phyloP scores from a whole-genome alignment of 208 protist genomes.

The Leishmania amazonensis region DNA sequence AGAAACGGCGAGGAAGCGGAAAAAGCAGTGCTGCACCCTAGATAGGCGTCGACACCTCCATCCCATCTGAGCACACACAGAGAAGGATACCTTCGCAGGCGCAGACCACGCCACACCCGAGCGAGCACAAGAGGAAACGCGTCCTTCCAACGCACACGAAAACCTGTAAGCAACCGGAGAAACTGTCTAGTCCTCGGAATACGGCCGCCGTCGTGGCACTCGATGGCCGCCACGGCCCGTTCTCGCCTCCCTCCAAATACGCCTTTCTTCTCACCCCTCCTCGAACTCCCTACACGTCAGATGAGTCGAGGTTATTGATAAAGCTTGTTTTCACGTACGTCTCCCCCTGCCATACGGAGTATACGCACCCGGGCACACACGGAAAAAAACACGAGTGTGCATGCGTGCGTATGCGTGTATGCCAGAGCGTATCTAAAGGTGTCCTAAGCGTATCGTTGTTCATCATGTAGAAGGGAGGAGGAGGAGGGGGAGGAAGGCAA shows the following conservation, averaged over 20 bases:
- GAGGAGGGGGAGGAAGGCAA: background rate
- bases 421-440: slow-evolving; percentile 25
- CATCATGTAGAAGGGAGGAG: slow-evolving; percentile 5
- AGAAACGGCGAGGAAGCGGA: background rate
- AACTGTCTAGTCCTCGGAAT: background rate
- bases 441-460: slow-evolving; percentile 32
- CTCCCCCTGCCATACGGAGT: background rate
- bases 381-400: no score
- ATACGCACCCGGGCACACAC: background rate
- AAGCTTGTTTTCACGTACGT: slow-evolving; percentile 25
- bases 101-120: background rate
- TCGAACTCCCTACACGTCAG: slow-evolving; percentile 8
- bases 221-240: background rate
- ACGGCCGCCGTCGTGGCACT: background rate
- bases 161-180: background rate
- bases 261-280: background rate
- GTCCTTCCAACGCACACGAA: background rate
- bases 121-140: background rate
- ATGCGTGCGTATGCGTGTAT: background rate
- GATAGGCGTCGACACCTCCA: background rate
- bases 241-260: background rate
- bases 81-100: background rate
- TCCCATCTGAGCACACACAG: background rate
- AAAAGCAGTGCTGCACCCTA: background rate
- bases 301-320: slow-evolving; percentile 35